Base-by-base conservation (phyloP, 2,329 filamentous ascomycete genomes). In the Shiraia sp. region DNA sequence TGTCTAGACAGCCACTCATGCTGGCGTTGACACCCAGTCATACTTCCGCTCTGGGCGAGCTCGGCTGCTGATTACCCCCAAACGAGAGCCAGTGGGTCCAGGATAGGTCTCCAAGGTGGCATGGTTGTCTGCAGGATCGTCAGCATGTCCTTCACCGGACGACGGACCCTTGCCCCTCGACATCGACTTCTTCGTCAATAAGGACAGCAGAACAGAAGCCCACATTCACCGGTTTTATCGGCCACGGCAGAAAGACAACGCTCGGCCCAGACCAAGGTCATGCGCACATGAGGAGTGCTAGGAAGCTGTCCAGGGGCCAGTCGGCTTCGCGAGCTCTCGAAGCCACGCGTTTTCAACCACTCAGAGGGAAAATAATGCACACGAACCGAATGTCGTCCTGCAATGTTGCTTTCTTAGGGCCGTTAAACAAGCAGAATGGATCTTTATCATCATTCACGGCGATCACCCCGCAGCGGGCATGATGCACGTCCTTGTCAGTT, bases 21-120 rank as follows among this genome's bases (percentile, higher is more conserved):
- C 29, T 49, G 44, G 32, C 26, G 50, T 52, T 54, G 55, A 49
- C 36, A 50, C 47, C 32, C 8, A 38, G 32, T 17, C 40, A 30
- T 27, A 26, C 27, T 32, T 22, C 19, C 19, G 19, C 19, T 22
- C 4, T 4, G 19, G 4, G 19, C 19, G 19, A 22, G 19, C 19
- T 22, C 19, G 19, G 19, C 19, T 22, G 4, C 19, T 22, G 8
- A 22, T 22, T 22, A 8, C 19, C 19, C 19, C 19, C 19, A 22
- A 8, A 8, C 4, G 4, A 22, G 19, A 8, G 4, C 19, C 19
- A 22, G 19, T 22, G 19, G 19, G 19, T 22, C 19, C 19, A 22
- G 19, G 19, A 22, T 22, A 22, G 4, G 19, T 22, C 19, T 8
- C 19, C 4, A 22, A 5, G 8, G 19, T 22, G 19, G 19, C 19